phyloP scores from a whole-genome alignment of 164 flowering plant genomes.

The Malania oleifera region DNA sequence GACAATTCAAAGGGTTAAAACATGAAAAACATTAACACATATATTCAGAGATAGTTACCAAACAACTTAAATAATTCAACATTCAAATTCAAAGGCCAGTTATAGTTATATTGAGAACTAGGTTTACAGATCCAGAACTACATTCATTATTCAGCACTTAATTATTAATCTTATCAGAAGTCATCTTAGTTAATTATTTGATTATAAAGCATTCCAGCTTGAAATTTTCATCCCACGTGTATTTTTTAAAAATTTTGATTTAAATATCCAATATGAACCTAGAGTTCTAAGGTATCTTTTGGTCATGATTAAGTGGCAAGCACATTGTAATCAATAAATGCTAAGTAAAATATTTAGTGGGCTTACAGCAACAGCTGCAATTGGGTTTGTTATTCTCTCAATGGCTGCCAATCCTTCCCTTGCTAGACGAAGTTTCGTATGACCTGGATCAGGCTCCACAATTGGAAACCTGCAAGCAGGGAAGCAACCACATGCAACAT shows the following conservation, averaged over 20 bases:
- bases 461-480: conserved; percentile 77
- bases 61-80: too few species aligned
- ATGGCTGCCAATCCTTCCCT: conserved; percentile 87
- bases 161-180: too few species aligned
- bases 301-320: conserved; percentile 1
- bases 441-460: conserved; percentile 97
- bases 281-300: neutral
- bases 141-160: too few species aligned
- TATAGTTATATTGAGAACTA: too few species aligned
- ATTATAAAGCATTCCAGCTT: too few species aligned
- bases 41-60: too few species aligned
- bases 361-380: conserved; percentile 96
- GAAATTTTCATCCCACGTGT: too few species aligned
- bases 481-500: conserved; percentile 2
- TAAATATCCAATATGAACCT: neutral
- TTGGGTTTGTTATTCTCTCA: conserved; percentile 77
- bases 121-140: too few species aligned
- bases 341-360: conserved; percentile 4
- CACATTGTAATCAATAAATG: neutral
- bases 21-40: too few species aligned
- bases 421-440: conserved; percentile 92
- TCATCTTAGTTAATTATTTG: too few species aligned
- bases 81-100: too few species aligned
- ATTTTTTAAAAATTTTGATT: neutral
- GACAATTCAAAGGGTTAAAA: too few species aligned